phyloP scores from a whole-genome alignment of 2,329 filamentous ascomycete genomes.

The Phialophora expanda region DNA sequence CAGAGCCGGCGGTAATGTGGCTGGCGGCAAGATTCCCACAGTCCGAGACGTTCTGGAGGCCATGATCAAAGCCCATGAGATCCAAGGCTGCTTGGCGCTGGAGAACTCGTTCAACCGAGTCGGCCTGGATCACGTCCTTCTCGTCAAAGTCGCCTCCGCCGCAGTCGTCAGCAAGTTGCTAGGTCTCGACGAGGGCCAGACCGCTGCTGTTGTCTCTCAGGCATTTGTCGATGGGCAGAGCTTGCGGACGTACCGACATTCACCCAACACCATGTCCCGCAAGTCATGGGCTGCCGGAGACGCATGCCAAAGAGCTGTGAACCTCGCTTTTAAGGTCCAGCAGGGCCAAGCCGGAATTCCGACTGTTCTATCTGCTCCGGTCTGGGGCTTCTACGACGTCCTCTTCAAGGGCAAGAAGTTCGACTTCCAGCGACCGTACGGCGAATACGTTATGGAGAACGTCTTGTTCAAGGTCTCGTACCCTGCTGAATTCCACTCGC shows the following conservation, averaged over 20 bases:
- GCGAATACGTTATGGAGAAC: slow-evolving; percentile 99
- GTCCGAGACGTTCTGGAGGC: slow-evolving; percentile 90
- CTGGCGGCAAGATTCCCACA: slow-evolving; percentile 78
- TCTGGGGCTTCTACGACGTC: slow-evolving; percentile 99
- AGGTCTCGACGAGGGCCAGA: slow-evolving; percentile 85
- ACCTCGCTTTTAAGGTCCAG: slow-evolving; percentile 86
- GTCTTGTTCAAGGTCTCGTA: slow-evolving; percentile 99
- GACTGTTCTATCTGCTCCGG: slow-evolving; percentile 87
- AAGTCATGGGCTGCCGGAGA: slow-evolving; percentile 99
- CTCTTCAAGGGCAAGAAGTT: slow-evolving; percentile 96
- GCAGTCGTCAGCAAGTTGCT: slow-evolving; percentile 96
- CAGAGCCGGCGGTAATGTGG: slow-evolving; percentile 76
- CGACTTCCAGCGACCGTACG: slow-evolving; percentile 92
- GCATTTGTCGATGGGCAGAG: slow-evolving; percentile 97
- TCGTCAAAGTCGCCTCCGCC: slow-evolving; percentile 95
- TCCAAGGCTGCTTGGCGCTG: slow-evolving; percentile 94
- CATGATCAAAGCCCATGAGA: slow-evolving; percentile 99
- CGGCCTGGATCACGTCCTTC: slow-evolving; percentile 93
- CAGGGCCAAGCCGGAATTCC: slow-evolving; percentile 90
- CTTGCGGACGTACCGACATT: slow-evolving; percentile 94
- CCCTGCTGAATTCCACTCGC: slow-evolving; percentile 75
- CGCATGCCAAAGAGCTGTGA: slow-evolving; percentile 93
- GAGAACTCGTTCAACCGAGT: slow-evolving; percentile 99
- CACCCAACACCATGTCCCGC: slow-evolving; percentile 98
- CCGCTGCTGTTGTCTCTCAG: slow-evolving; percentile 92